phyloP scores from a whole-genome alignment of 2,329 filamentous ascomycete species.

The Ambrosiella cleistominuta region DNA sequence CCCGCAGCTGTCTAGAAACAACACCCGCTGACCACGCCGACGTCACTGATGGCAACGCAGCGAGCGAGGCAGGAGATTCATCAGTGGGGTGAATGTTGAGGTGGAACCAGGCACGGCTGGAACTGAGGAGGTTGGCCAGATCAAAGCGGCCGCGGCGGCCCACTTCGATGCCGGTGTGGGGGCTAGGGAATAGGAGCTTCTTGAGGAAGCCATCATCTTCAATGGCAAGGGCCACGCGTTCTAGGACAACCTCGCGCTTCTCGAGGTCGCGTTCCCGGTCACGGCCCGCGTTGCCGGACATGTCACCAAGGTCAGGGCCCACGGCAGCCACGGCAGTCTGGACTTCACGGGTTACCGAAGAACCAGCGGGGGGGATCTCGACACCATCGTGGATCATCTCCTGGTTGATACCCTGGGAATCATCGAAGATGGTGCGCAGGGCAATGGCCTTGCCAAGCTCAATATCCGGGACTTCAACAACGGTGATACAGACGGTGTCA shows the following conservation, averaged over 20 bases:
- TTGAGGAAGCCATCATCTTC: conserved; percentile 71
- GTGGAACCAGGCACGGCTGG: conserved; percentile 91
- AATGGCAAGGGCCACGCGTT: conserved; percentile 69
- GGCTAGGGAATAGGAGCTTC: conserved; percentile 61
- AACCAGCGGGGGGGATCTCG: conserved; percentile 53
- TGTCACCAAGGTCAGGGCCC: conserved; percentile 63
- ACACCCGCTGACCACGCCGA: conserved; percentile 84
- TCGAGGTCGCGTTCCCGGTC: conserved; percentile 67
- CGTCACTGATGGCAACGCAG: conserved; percentile 52
- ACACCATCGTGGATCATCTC: conserved; percentile 97
- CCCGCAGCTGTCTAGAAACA: conserved; percentile 78
- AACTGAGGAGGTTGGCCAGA: conserved; percentile 53
- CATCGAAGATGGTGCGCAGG: conserved; percentile 82
- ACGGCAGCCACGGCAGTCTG: conserved; percentile 60
- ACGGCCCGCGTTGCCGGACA: conserved; percentile 44
- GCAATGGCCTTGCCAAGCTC: conserved; percentile 73
- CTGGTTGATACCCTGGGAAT: conserved; percentile 76
- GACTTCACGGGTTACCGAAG: conserved; percentile 77
- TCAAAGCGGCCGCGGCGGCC: conserved; percentile 67
- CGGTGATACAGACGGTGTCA: conserved; percentile 72
- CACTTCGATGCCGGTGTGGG: conserved; percentile 61
- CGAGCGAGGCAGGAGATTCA: conserved; percentile 57
- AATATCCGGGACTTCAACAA: conserved; percentile 70
- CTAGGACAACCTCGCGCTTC: conserved; percentile 63
- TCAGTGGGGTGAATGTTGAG: conserved; percentile 83